Base-by-base conservation (phyloP, 768 basidiomycete genomes). In the Sarcodon aspratus region DNA sequence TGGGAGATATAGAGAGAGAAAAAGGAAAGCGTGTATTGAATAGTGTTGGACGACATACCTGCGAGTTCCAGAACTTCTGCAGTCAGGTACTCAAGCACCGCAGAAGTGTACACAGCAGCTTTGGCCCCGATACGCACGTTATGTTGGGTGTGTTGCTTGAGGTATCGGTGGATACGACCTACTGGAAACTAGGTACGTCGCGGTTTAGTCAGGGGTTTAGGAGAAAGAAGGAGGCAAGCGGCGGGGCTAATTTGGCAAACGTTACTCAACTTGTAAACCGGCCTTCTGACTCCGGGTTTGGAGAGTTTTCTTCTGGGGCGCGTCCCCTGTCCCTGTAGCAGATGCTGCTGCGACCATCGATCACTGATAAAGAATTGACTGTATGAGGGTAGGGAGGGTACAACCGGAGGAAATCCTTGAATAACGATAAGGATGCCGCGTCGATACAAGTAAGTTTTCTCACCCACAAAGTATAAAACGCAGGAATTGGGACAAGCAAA, bases 101-200 rank as follows among this genome's bases (percentile, higher is more conserved):
- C 93, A 35, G 88, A 83, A n/a, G 90, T 91, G 65, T 95, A 95
- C 12, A 97, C 94, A 8, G 94, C 92, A 27, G 93, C 93, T 64
- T 96, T 96, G n/a, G 92, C 94, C 31, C 93, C 94, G 54, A 98
- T 91, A 35, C 93, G 85, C 48, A 95, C 83, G 61, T 93, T 94
- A 67, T 94, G 85, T 62, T 92, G 88, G 13, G 90, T 95, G 55
- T 86, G 78, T 61, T 84, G 84, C 64, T 96, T 93, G 55, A 96
- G 69, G 68, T 89, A 95, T 71, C 94, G 80, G 63, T 98, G 94
- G 49, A 96, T 93, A 89, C 93, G 93, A 46, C 93, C 92, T 42
- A 96, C 94, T 35, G 93, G 92, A 66, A 96, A 96, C 91, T 93
- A 47, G 5, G 17, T 10, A 13, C 13, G 27, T 3, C 18, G 21